A percentile compares a stretch with the other conserved stretches of the same genome.
Conservation (phyloP, 257 asterid genomes). For the Solanum ossicruentum region DNA sequence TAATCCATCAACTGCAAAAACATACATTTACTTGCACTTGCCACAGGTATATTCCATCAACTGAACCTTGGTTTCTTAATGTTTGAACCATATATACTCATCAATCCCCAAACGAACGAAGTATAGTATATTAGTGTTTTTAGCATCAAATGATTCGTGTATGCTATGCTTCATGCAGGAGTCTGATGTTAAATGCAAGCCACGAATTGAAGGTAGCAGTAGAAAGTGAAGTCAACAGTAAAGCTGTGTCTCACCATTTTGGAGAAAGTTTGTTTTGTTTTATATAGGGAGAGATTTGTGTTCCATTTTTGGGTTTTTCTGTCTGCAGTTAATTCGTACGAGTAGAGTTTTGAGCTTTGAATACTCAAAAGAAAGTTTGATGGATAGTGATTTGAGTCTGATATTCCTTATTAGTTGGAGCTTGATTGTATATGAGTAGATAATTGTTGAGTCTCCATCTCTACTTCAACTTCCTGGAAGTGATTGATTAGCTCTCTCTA, state of each 20-base stretch:
- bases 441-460: background rate
- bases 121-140: background rate
- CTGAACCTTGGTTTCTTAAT: too few relatives aligned
- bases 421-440: background rate
- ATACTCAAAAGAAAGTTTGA: background rate
- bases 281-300: background rate
- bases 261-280: background rate
- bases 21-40: too few relatives aligned
- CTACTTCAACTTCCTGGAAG: background rate
- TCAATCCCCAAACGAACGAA: background rate
- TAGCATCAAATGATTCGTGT: background rate
- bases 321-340: background rate
- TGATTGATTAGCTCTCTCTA: background rate
- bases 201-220: slow-evolving; percentile 40
- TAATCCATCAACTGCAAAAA: too few relatives aligned
- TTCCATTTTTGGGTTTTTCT: background rate
- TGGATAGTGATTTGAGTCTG: background rate
- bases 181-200: slow-evolving; percentile 78
- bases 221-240: slow-evolving; percentile 40
- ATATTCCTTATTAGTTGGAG: background rate
- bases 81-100: background rate
- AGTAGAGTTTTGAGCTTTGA: background rate
- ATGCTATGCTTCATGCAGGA: slow-evolving; percentile 36
- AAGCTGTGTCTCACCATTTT: background rate
- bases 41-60: too few relatives aligned